phyloP scores from a whole-genome alignment of 148 eudicot species.

The Silene latifolia region DNA sequence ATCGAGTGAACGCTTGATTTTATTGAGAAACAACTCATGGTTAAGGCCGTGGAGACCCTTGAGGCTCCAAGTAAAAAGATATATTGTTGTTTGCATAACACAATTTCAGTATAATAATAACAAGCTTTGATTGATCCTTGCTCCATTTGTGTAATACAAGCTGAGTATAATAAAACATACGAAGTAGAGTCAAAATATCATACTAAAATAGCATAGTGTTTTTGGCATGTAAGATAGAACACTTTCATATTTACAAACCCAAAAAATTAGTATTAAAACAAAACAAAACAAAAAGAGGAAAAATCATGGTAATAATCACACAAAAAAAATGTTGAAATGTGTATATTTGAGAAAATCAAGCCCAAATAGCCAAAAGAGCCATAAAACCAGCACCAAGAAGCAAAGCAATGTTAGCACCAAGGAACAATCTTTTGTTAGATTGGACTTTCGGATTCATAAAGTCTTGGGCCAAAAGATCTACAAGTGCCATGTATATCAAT shows the following conservation, averaged over 20 bases:
- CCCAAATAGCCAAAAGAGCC: constrained; percentile 46
- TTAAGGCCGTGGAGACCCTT: no score
- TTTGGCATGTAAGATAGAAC: background rate
- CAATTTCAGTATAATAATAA: no score
- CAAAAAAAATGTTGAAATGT: background rate
- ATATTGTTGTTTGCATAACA: no score
- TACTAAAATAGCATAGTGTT: no score
- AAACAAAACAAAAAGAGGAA: background rate
- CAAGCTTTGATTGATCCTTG: no score
- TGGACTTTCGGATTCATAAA: constrained; percentile 40
- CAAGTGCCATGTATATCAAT: constrained; percentile 47
- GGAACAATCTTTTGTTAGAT: constrained; percentile 27
- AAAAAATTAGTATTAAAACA: no score
- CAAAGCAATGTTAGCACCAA: constrained; percentile 23
- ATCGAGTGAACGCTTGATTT: no score
- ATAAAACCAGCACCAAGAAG: constrained; percentile 38
- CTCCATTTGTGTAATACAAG: no score
- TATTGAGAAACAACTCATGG: no score
- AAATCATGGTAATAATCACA: background rate
- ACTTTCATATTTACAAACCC: background rate
- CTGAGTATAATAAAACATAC: no score
- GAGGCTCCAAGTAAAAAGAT: no score
- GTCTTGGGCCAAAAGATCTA: constrained; percentile 42
- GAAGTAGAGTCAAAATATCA: no score
- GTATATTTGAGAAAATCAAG: constrained; percentile 2